These are phyloP conservation scores for Globisporangium alternatum DNA, from an alignment of 352 stramenopile species.

Conservation along the genomic window DNA sequence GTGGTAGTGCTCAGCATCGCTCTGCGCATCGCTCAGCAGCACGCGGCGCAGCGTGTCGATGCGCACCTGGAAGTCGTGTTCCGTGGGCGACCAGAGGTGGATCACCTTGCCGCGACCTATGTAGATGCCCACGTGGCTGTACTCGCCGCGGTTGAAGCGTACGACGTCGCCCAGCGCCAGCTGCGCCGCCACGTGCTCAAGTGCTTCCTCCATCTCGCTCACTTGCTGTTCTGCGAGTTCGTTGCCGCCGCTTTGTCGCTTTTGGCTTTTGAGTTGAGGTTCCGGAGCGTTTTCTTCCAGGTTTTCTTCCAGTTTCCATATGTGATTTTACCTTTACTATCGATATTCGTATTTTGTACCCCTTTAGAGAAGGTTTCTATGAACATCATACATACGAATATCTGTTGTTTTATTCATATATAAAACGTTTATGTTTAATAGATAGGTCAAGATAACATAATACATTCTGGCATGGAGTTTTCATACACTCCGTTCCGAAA, in stretches of 20 bases:
- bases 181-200: constrained; percentile 9
- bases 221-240: background rate
- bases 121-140: constrained; percentile 64
- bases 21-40: constrained; percentile 11
- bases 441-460: background rate
- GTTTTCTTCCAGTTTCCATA: no score
- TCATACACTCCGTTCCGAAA: no score
- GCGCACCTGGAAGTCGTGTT: constrained; percentile 49
- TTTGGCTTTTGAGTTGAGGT: constrained; percentile 1
- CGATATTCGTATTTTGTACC: no score
- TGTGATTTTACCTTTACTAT: no score
- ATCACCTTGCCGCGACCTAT: constrained; percentile 42
- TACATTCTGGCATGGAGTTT: no score
- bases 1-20: constrained; percentile 11
- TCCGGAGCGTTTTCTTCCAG: background rate
- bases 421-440: background rate
- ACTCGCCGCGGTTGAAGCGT: constrained; percentile 60
- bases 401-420: background rate
- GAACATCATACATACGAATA: no score
- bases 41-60: constrained; percentile 59
- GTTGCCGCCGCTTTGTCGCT: background rate
- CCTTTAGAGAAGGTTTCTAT: no score
- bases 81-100: constrained; percentile 57
- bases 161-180: constrained; percentile 45
- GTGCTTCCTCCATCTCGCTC: constrained; percentile 7